Evolutionary conservation across 2,329 filamentous ascomycete genomes (phyloP), one percentile per base, ranked within the genome.

Genomic region (Catunica adiposa): DNA sequence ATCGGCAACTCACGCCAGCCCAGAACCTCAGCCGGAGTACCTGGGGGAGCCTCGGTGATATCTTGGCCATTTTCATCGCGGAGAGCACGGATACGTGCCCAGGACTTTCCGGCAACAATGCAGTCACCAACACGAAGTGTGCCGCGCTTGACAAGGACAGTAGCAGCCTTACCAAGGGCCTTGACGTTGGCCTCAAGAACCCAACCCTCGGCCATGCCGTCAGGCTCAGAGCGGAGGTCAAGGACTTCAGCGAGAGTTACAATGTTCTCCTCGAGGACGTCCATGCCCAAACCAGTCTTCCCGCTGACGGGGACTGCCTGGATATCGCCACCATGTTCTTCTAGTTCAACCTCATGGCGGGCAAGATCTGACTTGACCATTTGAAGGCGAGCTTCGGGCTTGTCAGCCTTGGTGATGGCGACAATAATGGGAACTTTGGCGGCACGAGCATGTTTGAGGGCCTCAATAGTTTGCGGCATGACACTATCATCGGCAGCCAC

Each of bases 401-500:
- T 95, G 70, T 98, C 92, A 53, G 95, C 79, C 70, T 98, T 98
- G 73, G 92, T 98, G 70, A 97, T 90, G 15, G 94, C 94, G 53
- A 98, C 92, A 58, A 98, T 95, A 52, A 98, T 90, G 3, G 92
- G 90, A 0, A 97, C 92, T 59, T 85, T 84, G 53, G 92, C 87
- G 29, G 79, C 76, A 56, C 83, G 84, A 6, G 92, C 90, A 66
- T 98, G 92, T 68, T 94, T 96, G 65, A 98, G 82, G 4, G 92
- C 92, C 71, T 98, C 92, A 1, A 97, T 73, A 0, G 94, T 98
- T 65, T 98, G 92, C 2, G 92, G 92, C 73, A 92, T 98, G 62
- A 98, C 90, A 65, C 89, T 92, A 66, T 98, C 94, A 66, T 98
- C 92, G 7, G 90, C 90, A 5, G 92, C 92, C 22, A 98, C 90